A percentile compares a stretch with the other conserved stretches of the same genome.
Conservation (phyloP, 306 rosid species). For the Fagus crenata region DNA sequence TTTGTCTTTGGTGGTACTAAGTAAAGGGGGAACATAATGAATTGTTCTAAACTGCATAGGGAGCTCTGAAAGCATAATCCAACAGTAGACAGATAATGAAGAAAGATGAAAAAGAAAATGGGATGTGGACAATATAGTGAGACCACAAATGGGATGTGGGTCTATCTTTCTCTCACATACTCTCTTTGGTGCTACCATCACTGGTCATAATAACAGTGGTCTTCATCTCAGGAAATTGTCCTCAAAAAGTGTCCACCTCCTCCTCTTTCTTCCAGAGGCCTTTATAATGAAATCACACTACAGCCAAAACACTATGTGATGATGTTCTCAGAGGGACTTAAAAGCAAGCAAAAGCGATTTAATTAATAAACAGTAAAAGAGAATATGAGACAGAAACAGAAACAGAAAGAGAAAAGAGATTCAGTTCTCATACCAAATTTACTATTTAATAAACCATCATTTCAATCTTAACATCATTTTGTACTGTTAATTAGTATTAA, state of each 20-base stretch:
- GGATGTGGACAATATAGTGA: constrained; percentile 42
- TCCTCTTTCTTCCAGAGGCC: constrained; percentile 36
- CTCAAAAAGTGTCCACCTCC: constrained; percentile 37
- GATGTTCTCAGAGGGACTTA: constrained; percentile 24
- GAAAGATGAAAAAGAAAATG: constrained; percentile 35
- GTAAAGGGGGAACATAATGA: constrained; percentile 43
- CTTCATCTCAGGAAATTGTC: constrained; percentile 28
- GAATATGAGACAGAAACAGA: constrained; percentile 9
- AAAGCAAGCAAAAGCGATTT: constrained; percentile 23
- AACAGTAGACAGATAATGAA: constrained; percentile 39
- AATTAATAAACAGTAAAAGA: constrained; percentile 9
- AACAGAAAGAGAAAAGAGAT: neutral
- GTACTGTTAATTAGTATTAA: neutral
- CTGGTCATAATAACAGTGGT: constrained; percentile 24
- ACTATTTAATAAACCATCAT: neutral
- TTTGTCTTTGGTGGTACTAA: constrained; percentile 21
- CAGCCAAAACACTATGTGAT: neutral
- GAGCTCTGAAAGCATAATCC: constrained; percentile 38
- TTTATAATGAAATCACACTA: constrained; percentile 27
- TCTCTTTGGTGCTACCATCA: constrained; percentile 39
- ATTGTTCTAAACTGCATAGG: constrained; percentile 31
- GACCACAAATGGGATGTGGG: constrained; percentile 43
- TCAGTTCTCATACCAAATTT: constrained; percentile 4
- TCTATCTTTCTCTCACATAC: constrained; percentile 26
- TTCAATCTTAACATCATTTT: neutral